Percentiles rank a stretch among this genome's conserved stretches.
Conservation (phyloP, 306 rosid genomes). For the Dryas octopetala region DNA sequence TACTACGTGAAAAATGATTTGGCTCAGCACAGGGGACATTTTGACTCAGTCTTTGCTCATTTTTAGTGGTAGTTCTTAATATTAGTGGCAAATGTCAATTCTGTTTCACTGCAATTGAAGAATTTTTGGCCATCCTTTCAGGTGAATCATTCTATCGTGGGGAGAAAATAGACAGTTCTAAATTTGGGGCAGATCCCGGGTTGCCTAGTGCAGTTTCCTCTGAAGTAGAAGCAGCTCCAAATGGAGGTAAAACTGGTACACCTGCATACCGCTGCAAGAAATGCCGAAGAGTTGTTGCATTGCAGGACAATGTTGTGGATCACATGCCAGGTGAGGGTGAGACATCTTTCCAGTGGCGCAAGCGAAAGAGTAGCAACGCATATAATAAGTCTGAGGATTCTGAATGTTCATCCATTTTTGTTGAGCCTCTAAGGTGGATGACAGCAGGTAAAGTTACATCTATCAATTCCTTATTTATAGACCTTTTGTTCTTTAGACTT, state of each 20-base stretch:
- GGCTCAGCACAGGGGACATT: background rate
- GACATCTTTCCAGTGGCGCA: constrained; percentile 64
- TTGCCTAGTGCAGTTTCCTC: constrained; percentile 53
- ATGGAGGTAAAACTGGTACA: constrained; percentile 37
- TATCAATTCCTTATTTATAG: background rate
- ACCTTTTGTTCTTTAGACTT: background rate
- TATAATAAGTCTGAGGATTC: constrained; percentile 60
- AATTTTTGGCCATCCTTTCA: constrained; percentile 29
- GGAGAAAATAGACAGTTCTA: constrained; percentile 66
- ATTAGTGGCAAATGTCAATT: background rate
- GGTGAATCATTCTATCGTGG: constrained; percentile 78
- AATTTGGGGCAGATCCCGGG: constrained; percentile 90
- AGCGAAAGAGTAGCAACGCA: constrained; percentile 70
- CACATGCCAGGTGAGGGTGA: constrained; percentile 93
- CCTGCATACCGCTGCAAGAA: constrained; percentile 85
- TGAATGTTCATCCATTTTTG: constrained; percentile 87
- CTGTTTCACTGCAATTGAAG: background rate
- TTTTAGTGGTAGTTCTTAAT: background rate
- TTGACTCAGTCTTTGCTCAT: background rate
- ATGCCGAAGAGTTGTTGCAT: constrained; percentile 78
- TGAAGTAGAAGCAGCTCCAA: constrained; percentile 45
- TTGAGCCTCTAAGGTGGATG: constrained; percentile 97
- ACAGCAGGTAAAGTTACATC: constrained; percentile 60
- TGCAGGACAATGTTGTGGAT: constrained; percentile 77
- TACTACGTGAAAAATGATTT: background rate